Conservation (phyloP, 2,329 filamentous ascomycete genomes). For the Phialophora macrospora region DNA sequence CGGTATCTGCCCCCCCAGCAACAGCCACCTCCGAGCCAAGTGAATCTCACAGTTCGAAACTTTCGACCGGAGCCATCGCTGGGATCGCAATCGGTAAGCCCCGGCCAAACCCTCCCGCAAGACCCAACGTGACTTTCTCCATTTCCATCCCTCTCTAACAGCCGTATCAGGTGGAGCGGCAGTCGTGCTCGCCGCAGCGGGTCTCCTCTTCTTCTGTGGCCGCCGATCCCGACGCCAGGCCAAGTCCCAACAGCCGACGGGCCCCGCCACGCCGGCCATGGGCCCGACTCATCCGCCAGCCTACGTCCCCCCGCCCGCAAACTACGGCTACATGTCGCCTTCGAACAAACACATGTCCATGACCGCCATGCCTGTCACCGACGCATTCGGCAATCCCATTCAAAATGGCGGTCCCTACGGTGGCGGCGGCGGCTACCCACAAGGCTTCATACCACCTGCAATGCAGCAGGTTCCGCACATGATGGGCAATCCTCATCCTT, state of each 20-base stretch:
- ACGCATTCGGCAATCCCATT: constrained; percentile 25
- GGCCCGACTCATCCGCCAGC: constrained; percentile 19
- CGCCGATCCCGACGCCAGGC: constrained; percentile 19
- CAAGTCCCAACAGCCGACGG: background rate
- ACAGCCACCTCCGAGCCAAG: background rate
- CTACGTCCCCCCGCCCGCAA: constrained; percentile 12
- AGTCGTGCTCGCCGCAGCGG: constrained; percentile 19
- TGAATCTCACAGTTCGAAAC: background rate
- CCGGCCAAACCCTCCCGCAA: background rate
- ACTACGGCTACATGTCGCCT: constrained; percentile 25
- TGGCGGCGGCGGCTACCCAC: background rate
- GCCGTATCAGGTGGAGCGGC: constrained; percentile 18
- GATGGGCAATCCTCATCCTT: background rate
- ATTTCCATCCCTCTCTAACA: background rate
- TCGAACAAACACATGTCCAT: constrained; percentile 23
- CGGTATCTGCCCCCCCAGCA: background rate
- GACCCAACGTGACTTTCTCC: background rate
- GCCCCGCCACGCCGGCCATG: constrained; percentile 4
- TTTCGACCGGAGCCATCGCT: constrained; percentile 25
- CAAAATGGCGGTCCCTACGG: constrained; percentile 6
- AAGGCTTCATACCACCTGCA: constrained; percentile 6
- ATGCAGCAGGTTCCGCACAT: constrained; percentile 8
- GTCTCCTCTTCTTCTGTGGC: constrained; percentile 25
- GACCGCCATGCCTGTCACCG: constrained; percentile 17
- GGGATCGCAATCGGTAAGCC: constrained; percentile 28